Conservation (phyloP, 2,329 filamentous ascomycete species). For the Sporothrix dimorphospora region DNA sequence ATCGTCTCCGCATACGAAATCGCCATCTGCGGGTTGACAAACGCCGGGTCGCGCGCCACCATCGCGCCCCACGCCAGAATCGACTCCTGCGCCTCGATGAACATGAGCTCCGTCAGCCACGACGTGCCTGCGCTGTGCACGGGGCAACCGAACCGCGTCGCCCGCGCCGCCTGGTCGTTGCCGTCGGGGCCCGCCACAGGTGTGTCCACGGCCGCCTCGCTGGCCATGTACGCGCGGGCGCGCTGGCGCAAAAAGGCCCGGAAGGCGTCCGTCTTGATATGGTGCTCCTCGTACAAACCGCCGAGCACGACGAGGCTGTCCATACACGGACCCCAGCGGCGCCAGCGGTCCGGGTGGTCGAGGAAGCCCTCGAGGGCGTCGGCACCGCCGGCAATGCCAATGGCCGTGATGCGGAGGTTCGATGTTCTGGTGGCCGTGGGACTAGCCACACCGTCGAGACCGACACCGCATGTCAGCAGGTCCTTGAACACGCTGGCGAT, state of each 20-base stretch:
- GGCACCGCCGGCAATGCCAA: constrained; percentile 71
- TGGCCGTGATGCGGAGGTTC: constrained; percentile 67
- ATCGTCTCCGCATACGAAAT: constrained; percentile 33
- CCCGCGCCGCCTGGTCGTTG: constrained; percentile 46
- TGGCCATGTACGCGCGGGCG: constrained; percentile 64
- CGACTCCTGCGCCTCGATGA: constrained; percentile 49
- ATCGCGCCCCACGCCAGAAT: constrained; percentile 38
- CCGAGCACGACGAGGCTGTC: constrained; percentile 56
- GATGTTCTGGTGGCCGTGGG: not conserved
- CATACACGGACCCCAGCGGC: constrained; percentile 48
- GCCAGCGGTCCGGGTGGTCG: constrained; percentile 57
- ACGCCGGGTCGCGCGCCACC: constrained; percentile 36
- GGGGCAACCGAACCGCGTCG: constrained; percentile 62
- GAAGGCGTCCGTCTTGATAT: constrained; percentile 51
- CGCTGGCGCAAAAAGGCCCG: constrained; percentile 59
- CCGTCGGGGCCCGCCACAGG: constrained; percentile 58
- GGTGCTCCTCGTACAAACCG: constrained; percentile 46
- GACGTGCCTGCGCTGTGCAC: constrained; percentile 70
- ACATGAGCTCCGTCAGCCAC: constrained; percentile 62
- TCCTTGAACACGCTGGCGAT: constrained; percentile 67
- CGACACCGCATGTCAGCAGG: constrained; percentile 54
- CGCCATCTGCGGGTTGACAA: constrained; percentile 36
- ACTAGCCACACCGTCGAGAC: no score
- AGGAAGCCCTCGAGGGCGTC: constrained; percentile 62
- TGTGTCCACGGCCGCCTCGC: constrained; percentile 53